Percentiles rank a stretch among this genome's conserved stretches.
phyloP scores from a whole-genome alignment of 1,284 basidiomycete genomes.

The Pterulicium gracile region DNA sequence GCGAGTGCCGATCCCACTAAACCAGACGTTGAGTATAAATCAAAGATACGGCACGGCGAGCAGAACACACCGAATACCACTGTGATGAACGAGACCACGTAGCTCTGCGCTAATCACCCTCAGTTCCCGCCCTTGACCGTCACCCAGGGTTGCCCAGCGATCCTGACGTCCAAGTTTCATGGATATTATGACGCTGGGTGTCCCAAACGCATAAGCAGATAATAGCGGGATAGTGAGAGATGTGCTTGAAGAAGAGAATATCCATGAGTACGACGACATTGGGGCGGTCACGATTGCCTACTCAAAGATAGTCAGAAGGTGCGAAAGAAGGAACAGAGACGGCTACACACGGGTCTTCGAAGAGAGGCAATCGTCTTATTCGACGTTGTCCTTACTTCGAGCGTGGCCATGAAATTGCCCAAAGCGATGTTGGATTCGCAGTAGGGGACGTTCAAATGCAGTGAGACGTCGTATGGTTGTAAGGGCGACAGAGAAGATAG shows the following conservation, averaged over 20 bases:
- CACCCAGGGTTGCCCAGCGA: slow-evolving; percentile 54
- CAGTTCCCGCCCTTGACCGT: slow-evolving; percentile 58
- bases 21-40: slow-evolving; percentile 7
- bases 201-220: slow-evolving; percentile 34
- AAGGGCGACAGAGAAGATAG: slow-evolving; percentile 40
- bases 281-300: slow-evolving; percentile 50
- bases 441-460: slow-evolving; percentile 55
- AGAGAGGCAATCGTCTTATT: slow-evolving; percentile 50
- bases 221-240: slow-evolving; percentile 44
- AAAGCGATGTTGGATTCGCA: slow-evolving; percentile 57
- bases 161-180: slow-evolving; percentile 61
- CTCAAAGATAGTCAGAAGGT: slow-evolving; percentile 5
- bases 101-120: slow-evolving; percentile 51
- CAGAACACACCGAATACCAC: slow-evolving; percentile 49
- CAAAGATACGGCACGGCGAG: not conserved
- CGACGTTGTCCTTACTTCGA: slow-evolving; percentile 42
- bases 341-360: slow-evolving; percentile 51
- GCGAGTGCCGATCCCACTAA: slow-evolving; percentile 61
- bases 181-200: slow-evolving; percentile 36
- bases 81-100: slow-evolving; percentile 47
- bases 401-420: slow-evolving; percentile 70
- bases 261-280: slow-evolving; percentile 27
- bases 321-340: not conserved
- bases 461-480: slow-evolving; percentile 62
- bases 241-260: slow-evolving; percentile 26